These are phyloP conservation scores for Sarocladium strictum DNA, from an alignment of 2,329 filamentous ascomycete genomes.

Conservation along the genomic window DNA sequence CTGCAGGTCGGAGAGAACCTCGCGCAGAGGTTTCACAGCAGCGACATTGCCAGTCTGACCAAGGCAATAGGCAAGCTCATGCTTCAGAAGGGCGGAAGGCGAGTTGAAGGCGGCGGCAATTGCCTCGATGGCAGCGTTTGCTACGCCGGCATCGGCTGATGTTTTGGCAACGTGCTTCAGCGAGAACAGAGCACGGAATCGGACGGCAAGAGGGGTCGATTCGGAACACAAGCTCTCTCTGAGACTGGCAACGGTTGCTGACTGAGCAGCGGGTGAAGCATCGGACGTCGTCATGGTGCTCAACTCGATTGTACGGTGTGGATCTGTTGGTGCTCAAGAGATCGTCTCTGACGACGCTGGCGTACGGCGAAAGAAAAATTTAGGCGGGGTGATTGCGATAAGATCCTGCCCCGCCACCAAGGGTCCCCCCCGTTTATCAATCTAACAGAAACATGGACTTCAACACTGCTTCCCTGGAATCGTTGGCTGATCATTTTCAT, in stretches of 20 bases:
- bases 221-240: slow-evolving; percentile 77
- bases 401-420: slow-evolving; percentile 14
- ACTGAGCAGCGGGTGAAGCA: slow-evolving; percentile 14
- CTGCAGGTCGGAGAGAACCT: slow-evolving; percentile 68
- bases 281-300: slow-evolving; percentile 21
- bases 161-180: slow-evolving; percentile 86
- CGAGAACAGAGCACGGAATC: slow-evolving; percentile 95
- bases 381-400: slow-evolving; percentile 23
- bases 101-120: slow-evolving; percentile 85
- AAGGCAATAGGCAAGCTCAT: slow-evolving; percentile 94
- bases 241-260: slow-evolving; percentile 52
- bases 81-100: slow-evolving; percentile 85
- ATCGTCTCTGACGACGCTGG: slow-evolving; percentile 12
- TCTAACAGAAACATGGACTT: not conserved
- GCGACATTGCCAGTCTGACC: slow-evolving; percentile 79
- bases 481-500: no score
- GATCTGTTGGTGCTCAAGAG: not conserved
- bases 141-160: slow-evolving; percentile 52
- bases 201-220: slow-evolving; percentile 72
- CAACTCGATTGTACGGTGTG: not conserved
- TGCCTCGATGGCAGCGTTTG: slow-evolving; percentile 57
- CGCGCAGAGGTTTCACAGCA: slow-evolving; percentile 65
- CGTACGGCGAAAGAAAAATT: slow-evolving; percentile 24
- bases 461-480: no score
- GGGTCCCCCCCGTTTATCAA: not conserved